Evolutionary conservation across 2,329 filamentous ascomycete genomes (phyloP), one percentile per base, ranked within the genome.

Genomic region (Alternaria ventricosa): DNA sequence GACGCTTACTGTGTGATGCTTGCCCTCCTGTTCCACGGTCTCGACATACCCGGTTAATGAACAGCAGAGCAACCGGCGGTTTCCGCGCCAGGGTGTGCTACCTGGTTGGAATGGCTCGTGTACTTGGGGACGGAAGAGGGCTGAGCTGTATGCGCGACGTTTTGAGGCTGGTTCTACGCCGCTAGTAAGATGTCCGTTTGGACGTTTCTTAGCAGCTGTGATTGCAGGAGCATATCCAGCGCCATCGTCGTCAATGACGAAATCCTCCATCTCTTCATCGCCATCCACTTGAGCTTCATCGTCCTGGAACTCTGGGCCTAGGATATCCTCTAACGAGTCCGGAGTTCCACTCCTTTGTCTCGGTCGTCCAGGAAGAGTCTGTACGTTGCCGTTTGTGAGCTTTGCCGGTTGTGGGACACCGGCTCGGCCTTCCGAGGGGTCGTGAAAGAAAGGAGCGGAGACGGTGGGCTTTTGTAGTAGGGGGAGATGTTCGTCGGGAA

Each of bases 21-120:
- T 91, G 0, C 91, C 92, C 75, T 97, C 94, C 80, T 99, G 96
- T 71, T 97, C 92, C 18, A 99, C 93, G 0, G 95, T 98, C 93
- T 96, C 99, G 9, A 97, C 92, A 75, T 96, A 96, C 1, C 96
- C 96, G 57, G 94, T 92, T 63, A 99, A 83, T 76, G 98, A 98
- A 44, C 98, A 87, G 75, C 93, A 97, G 1, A 99, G 86, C 76
- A 99, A 97, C 76, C 95, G 93, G 67, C 96, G 87, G 78, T 97
- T 96, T 2, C 96, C 96, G 66, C 93, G 89, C 96, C 96, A 99
- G 0, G 95, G 95, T 0, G 96, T 99, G 57, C 94, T 94, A 1
- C 96, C 95, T 0, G 95, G 93, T 78, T 99, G 96, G 78, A 99
- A 97, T 2, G 95, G 83, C 57, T 91, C 88, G 71, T 99, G 96